Conservation (phyloP, 176 grass and related monocot species). For the Raddia guianensis region DNA sequence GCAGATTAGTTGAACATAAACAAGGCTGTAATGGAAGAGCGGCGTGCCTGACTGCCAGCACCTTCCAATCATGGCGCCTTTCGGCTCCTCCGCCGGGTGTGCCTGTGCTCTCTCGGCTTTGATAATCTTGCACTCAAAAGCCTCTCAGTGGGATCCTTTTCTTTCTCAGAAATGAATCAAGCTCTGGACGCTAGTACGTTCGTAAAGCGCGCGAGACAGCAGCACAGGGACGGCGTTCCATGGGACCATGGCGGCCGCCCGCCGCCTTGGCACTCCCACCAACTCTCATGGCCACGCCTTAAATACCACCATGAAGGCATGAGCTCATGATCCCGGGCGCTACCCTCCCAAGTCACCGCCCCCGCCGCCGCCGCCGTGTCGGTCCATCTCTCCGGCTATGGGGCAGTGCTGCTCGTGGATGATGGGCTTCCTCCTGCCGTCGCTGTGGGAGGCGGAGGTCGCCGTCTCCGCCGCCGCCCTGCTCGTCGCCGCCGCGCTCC, state of each 20-base stretch:
- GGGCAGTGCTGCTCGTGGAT: constrained; percentile 41
- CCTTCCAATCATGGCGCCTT: constrained; percentile 41
- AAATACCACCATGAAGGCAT: not conserved
- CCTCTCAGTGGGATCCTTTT: not conserved
- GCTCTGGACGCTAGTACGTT: not conserved
- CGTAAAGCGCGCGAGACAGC: not conserved
- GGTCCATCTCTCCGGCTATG: not conserved
- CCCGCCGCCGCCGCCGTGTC: not conserved
- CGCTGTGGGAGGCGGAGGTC: constrained; percentile 79
- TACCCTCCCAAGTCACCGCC: not conserved
- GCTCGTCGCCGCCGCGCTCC: constrained; percentile 45
- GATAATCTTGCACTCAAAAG: not conserved
- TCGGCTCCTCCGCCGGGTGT: constrained; percentile 30
- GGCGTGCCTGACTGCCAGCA: not conserved
- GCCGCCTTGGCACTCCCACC: not conserved
- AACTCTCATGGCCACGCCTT: not conserved
- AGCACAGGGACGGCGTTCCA: not conserved
- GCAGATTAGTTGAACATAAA: not conserved
- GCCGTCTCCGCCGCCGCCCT: constrained; percentile 60
- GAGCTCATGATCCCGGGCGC: not conserved
- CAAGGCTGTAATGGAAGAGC: not conserved
- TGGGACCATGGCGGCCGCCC: too few relatives aligned
- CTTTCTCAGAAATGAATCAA: not conserved
- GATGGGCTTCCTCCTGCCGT: constrained; percentile 68
- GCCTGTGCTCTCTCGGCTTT: not conserved